phyloP scores from a whole-genome alignment of 2,329 filamentous ascomycete species.

The Aspergillus carbonarius region DNA sequence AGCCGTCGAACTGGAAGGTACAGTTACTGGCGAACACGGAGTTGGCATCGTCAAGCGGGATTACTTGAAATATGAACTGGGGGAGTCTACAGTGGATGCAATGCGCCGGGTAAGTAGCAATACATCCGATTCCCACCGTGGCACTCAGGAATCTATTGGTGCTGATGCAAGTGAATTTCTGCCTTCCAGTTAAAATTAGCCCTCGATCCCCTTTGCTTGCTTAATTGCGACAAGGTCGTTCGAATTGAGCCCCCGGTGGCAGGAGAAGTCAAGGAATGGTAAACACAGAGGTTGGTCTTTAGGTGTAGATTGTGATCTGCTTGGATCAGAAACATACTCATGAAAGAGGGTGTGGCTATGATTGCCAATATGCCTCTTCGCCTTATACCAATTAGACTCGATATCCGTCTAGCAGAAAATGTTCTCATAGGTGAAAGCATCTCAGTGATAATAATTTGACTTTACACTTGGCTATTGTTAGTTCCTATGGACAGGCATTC shows the following conservation, averaged over 20 bases:
- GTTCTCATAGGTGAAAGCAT: too few relatives aligned
- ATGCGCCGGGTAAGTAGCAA: constrained; percentile 59
- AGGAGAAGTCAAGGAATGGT: constrained; percentile 53
- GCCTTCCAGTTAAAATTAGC: constrained; percentile 58
- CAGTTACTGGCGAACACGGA: constrained; percentile 70
- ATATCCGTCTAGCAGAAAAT: too few relatives aligned
- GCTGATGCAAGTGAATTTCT: constrained; percentile 18
- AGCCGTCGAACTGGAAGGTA: constrained; percentile 69
- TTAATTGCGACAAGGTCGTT: constrained; percentile 67
- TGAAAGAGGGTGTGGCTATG: neutral
- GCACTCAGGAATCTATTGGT: neutral
- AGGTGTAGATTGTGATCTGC: neutral
- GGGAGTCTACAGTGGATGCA: constrained; percentile 59
- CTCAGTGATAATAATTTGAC: too few relatives aligned
- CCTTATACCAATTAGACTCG: neutral
- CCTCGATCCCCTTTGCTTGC: constrained; percentile 63
- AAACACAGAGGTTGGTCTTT: neutral
- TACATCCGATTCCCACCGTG: neutral
- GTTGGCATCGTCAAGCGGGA: constrained; percentile 70
- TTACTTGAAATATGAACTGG: constrained; percentile 62
- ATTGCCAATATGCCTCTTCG: neutral
- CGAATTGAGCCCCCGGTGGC: constrained; percentile 51
- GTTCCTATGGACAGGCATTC: too few relatives aligned
- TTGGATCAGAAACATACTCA: neutral
- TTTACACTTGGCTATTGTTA: too few relatives aligned